These are phyloP conservation scores for Penicillium sp. DNA, from an alignment of 2,329 filamentous ascomycete genomes.

Conservation along the genomic window DNA sequence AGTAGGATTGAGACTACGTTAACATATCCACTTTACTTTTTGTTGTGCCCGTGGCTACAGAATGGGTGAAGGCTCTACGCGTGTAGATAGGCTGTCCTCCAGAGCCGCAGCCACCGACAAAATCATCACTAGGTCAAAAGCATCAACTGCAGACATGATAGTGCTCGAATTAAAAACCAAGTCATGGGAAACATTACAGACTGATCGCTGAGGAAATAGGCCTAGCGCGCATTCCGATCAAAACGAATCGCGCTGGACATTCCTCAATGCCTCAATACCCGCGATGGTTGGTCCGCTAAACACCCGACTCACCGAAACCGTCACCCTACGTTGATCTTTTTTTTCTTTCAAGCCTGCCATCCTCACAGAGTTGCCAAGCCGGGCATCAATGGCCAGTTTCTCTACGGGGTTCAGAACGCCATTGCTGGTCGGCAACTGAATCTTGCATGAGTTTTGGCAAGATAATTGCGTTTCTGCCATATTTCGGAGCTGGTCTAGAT, in stretches of 20 bases:
- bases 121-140: background rate
- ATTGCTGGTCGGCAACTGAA: background rate
- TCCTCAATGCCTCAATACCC: constrained; percentile 1
- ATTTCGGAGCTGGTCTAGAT: background rate
- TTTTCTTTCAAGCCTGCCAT: background rate
- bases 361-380: background rate
- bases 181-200: background rate
- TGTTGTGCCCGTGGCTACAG: too few species aligned
- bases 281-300: background rate
- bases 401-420: background rate
- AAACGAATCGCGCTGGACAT: constrained; percentile 15
- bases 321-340: constrained; percentile 4
- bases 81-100: background rate
- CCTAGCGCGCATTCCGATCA: constrained; percentile 11
- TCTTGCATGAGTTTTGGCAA: background rate
- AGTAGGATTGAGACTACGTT: too few species aligned
- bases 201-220: background rate
- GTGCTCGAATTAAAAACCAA: too few species aligned
- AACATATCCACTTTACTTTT: too few species aligned
- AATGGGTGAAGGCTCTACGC: too few species aligned
- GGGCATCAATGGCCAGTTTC: background rate
- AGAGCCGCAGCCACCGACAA: background rate
- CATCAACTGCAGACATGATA: background rate
- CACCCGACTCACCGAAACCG: constrained; percentile 7
- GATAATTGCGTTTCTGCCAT: background rate